Percentiles rank a stretch among this genome's conserved stretches.
Evolutionary conservation across 2,329 filamentous ascomycete species (phyloP).

Genomic region (Penicillium oxalicum): DNA sequence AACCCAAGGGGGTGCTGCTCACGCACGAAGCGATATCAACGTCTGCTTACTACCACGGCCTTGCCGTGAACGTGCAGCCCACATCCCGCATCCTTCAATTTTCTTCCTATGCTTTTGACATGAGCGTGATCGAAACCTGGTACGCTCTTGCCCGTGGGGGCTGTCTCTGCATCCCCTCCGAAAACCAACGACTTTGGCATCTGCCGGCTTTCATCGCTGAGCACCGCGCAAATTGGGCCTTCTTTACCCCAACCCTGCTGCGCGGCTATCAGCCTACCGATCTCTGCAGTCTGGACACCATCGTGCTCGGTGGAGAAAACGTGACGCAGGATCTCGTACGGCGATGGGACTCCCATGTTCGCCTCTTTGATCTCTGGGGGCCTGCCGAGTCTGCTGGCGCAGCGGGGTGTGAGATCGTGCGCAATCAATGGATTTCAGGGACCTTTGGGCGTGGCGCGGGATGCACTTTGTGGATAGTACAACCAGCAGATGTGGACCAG

Average conservation of each 20-base stretch:
- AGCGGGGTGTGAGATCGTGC: neutral
- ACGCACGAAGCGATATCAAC: neutral
- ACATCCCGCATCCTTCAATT: neutral
- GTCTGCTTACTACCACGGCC: neutral
- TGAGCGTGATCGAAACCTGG: neutral
- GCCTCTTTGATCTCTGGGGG: neutral
- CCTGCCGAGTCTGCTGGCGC: neutral
- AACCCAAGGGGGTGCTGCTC: neutral
- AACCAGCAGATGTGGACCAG: slow-evolving; percentile 1
- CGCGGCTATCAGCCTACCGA: neutral
- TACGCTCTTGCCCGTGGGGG: neutral
- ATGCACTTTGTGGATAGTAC: neutral
- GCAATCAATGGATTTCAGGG: neutral
- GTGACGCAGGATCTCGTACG: neutral
- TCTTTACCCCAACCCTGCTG: neutral
- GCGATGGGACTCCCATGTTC: neutral
- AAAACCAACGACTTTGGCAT: neutral
- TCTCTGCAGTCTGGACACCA: neutral
- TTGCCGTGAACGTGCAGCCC: neutral
- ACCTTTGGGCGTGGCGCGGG: neutral
- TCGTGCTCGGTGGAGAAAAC: neutral
- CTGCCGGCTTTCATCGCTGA: neutral
- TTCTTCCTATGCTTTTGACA: neutral
- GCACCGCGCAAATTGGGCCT: neutral
- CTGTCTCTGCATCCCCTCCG: neutral